Conservation (phyloP, 2,329 filamentous ascomycete genomes). For the Aspergillus candidus region DNA sequence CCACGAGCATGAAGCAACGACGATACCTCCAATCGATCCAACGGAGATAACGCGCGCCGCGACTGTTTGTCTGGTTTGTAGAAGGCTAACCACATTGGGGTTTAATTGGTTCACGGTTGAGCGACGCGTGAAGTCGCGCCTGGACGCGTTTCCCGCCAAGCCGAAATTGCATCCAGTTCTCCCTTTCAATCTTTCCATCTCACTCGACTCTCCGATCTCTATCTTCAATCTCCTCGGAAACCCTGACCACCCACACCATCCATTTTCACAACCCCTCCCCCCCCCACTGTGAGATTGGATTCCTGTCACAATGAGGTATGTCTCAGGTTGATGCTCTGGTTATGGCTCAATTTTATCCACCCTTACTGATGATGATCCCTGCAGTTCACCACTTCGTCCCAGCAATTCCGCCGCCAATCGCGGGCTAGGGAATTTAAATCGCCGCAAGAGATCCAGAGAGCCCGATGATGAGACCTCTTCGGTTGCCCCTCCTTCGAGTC, state of each 20-base stretch:
- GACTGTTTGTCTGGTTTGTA: conserved; percentile 27
- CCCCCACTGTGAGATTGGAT: not conserved
- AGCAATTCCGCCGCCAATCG: conserved; percentile 81
- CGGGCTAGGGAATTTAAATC: conserved; percentile 50
- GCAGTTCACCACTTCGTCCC: conserved; percentile 73
- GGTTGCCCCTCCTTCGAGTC: conserved; percentile 56
- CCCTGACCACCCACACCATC: too few species aligned
- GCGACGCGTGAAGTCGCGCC: conserved; percentile 18
- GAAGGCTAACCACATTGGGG: conserved; percentile 19
- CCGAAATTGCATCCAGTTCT: conserved; percentile 15
- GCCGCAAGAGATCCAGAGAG: conserved; percentile 60
- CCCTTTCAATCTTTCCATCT: conserved; percentile 7
- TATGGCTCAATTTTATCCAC: conserved; percentile 9
- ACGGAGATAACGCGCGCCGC: conserved; percentile 9
- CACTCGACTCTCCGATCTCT: not conserved
- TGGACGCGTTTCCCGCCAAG: conserved; percentile 17
- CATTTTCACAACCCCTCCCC: too few species aligned
- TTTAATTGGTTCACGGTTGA: conserved; percentile 27
- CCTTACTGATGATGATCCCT: conserved; percentile 1
- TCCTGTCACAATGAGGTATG: conserved; percentile 29
- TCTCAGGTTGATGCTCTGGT: not conserved
- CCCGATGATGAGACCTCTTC: conserved; percentile 58
- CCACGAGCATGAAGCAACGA: not conserved
- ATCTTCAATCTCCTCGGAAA: not conserved
- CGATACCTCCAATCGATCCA: not conserved